Percentiles rank a stretch among this genome's conserved stretches.
phyloP scores from a whole-genome alignment of 2,329 filamentous ascomycete species.

The Talaromyces marneffei region DNA sequence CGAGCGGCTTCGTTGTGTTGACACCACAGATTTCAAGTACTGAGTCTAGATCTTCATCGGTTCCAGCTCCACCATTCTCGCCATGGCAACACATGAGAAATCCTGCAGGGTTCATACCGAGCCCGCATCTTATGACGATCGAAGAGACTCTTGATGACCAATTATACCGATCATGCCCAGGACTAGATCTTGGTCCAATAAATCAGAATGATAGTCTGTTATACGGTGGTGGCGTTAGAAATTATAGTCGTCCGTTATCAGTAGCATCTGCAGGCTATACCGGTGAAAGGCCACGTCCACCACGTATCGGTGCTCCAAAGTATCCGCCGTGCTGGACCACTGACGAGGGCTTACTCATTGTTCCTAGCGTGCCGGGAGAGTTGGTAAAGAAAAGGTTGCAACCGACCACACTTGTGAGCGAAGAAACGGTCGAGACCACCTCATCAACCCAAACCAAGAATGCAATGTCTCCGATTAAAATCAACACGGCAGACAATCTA shows the following conservation, averaged over 20 bases:
- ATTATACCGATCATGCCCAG: background rate
- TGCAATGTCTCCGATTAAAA: background rate
- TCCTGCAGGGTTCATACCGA: background rate
- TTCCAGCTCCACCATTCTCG: background rate
- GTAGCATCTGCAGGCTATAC: background rate
- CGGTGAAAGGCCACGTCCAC: background rate
- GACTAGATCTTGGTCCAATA: background rate
- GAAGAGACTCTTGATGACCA: background rate
- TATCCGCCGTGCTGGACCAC: conserved; percentile 10
- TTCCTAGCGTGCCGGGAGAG: conserved; percentile 10
- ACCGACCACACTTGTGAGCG: background rate
- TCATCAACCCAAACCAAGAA: background rate
- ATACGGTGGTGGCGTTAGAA: background rate
- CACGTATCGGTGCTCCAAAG: background rate
- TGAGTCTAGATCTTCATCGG: background rate
- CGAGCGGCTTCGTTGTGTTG: background rate
- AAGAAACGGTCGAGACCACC: background rate
- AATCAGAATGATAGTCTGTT: background rate
- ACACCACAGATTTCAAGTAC: background rate
- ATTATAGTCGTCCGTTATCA: background rate
- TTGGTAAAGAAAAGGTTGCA: background rate
- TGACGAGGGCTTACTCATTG: conserved; percentile 12
- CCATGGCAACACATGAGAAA: background rate
- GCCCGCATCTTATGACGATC: conserved; percentile 2
- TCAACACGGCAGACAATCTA: background rate